These are phyloP conservation scores for Wickerhamiella sergipiensis DNA, from an alignment of 805 yeast species.

Conservation along the genomic window DNA sequence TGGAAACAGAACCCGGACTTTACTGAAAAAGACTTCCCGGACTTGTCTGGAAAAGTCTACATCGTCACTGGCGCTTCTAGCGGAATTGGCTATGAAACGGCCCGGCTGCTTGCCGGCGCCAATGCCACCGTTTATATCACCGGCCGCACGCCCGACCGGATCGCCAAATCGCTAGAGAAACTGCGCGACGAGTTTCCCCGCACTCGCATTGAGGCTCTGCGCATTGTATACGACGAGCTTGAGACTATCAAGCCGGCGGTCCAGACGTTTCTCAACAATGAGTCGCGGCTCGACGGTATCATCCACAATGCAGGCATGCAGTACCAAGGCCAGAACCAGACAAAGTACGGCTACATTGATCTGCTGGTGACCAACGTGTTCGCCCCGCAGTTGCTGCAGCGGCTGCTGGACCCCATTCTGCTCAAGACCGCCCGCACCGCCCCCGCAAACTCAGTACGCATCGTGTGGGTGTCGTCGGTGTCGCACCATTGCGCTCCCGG, in stretches of 20 bases:
- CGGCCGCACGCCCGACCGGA: conserved; percentile 27
- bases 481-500: conserved; percentile 26
- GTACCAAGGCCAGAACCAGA: conserved; percentile 2
- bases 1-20: conserved; percentile 6
- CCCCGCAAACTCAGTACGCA: conserved; percentile 23
- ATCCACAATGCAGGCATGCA: conserved; percentile 26
- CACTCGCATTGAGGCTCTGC: conserved; percentile 11
- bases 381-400: conserved; percentile 33
- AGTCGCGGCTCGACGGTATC: conserved; percentile 25
- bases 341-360: conserved; percentile 11
- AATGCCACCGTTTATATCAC: conserved; percentile 29
- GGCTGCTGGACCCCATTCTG: conserved; percentile 23
- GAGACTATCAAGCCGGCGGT: conserved; percentile 29
- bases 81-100: conserved; percentile 19
- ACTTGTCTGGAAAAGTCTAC: conserved; percentile 24
- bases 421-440: conserved; percentile 24
- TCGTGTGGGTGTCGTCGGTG: conserved; percentile 35
- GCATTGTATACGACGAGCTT: conserved; percentile 26
- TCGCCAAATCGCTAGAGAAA: conserved; percentile 21
- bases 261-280: conserved; percentile 18
- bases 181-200: conserved; percentile 19
- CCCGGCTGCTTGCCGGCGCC: conserved; percentile 14
- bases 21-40: conserved; percentile 13
- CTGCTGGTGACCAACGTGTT: conserved; percentile 34
- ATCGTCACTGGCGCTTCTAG: conserved; percentile 18